A percentile compares a stretch with the other conserved stretches of the same genome.
Conservation (phyloP, 768 basidiomycete species). For the Coprinellus aureogranulatus region DNA sequence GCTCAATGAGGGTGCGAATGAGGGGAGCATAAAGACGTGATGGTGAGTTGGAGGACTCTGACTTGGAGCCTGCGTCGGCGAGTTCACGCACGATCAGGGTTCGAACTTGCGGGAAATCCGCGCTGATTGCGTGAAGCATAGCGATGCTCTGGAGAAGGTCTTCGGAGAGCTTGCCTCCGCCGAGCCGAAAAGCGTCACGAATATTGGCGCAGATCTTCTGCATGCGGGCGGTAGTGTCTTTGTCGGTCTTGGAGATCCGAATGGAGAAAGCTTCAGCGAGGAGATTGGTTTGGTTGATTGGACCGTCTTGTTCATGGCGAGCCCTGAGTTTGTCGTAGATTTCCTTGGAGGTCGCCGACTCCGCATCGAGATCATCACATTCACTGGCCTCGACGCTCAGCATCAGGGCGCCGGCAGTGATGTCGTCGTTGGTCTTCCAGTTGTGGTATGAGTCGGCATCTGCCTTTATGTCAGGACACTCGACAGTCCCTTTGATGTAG, state of each 20-base stretch:
- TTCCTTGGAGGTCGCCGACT: background rate
- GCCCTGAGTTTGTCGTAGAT: conserved; percentile 9
- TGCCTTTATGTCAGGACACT: background rate
- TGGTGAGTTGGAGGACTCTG: background rate
- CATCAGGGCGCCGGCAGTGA: conserved; percentile 5
- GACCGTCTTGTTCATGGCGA: conserved; percentile 15
- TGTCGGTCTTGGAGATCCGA: background rate
- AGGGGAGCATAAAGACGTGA: conserved; percentile 2
- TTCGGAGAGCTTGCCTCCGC: background rate
- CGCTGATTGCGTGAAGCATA: conserved; percentile 10
- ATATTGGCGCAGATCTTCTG: conserved; percentile 5
- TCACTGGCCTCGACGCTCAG: background rate
- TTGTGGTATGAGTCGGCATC: background rate
- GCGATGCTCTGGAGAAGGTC: conserved; percentile 14
- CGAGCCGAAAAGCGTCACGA: conserved; percentile 11
- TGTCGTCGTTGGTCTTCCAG: conserved; percentile 15
- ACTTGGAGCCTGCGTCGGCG: background rate
- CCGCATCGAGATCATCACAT: background rate
- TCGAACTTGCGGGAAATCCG: conserved; percentile 4
- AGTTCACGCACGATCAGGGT: conserved; percentile 11
- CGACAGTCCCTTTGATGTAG: background rate
- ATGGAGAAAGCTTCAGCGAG: conserved; percentile 14
- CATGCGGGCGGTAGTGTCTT: background rate
- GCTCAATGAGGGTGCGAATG: conserved; percentile 7
- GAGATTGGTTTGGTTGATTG: conserved; percentile 16